These are phyloP conservation scores for Elongisporangium undulatum DNA, from an alignment of 352 stramenopile genomes.

Conservation along the genomic window DNA sequence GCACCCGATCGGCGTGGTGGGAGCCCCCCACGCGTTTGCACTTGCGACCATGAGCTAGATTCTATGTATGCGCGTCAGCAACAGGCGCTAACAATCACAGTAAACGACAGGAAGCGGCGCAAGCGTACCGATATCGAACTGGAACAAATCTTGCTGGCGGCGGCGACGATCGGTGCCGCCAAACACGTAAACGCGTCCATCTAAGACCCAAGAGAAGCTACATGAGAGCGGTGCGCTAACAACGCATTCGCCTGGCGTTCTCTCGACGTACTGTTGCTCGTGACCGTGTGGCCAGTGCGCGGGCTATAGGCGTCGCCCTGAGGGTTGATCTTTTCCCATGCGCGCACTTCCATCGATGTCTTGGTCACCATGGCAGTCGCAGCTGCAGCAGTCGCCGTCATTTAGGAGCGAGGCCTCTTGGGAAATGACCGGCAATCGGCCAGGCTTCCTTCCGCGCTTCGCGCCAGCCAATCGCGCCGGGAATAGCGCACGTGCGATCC, in stretches of 20 bases:
- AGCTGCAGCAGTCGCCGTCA: not conserved
- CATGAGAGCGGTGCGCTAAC: conserved; percentile 1
- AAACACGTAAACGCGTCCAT: conserved; percentile 79
- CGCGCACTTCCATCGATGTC: conserved; percentile 48
- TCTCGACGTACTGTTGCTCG: conserved; percentile 46
- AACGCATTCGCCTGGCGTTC: too few species aligned
- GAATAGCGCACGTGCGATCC: not conserved
- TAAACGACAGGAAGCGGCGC: not conserved
- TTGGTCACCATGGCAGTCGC: not conserved
- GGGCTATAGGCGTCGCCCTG: conserved; percentile 80
- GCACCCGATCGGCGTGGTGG: conserved; percentile 73
- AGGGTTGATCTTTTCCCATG: conserved; percentile 70
- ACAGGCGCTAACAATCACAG: not conserved
- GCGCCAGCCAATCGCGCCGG: not conserved
- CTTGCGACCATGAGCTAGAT: conserved; percentile 65
- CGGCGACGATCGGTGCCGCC: conserved; percentile 76
- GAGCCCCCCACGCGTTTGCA: conserved; percentile 57
- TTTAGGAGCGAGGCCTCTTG: not conserved
- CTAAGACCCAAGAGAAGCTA: conserved; percentile 15
- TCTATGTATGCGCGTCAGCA: conserved; percentile 10
- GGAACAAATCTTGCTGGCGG: conserved; percentile 82
- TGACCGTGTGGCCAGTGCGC: conserved; percentile 82
- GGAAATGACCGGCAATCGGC: not conserved
- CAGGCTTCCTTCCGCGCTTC: not conserved
- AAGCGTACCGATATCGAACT: conserved; percentile 66